phyloP scores from a whole-genome alignment of 495 filamentous ascomycete genomes.

The Evernia prunastri region DNA sequence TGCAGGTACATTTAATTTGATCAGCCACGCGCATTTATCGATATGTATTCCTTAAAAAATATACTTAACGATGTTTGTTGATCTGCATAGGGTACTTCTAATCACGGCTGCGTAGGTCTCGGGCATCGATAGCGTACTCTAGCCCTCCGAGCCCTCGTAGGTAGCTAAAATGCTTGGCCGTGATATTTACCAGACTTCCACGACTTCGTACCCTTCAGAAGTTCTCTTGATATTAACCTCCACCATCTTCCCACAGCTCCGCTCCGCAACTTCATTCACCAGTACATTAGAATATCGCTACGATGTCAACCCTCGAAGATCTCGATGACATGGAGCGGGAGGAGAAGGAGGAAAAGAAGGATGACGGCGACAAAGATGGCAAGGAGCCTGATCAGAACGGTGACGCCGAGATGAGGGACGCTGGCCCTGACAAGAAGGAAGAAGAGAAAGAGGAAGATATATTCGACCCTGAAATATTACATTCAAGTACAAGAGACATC shows the following conservation, averaged over 20 bases:
- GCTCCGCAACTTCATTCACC: neutral
- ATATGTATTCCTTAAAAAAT: no score
- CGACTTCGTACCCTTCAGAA: no score
- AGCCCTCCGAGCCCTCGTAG: no score
- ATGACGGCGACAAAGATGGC: conserved; percentile 43
- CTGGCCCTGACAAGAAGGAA: conserved; percentile 60
- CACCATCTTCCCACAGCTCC: neutral
- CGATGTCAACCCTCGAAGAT: conserved; percentile 83
- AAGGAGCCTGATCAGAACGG: conserved; percentile 56
- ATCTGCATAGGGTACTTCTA: no score
- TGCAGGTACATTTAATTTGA: no score
- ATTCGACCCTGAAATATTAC: conserved; percentile 84
- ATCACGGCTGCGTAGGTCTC: no score
- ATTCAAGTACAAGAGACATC: conserved; percentile 88
- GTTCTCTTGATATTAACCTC: neutral
- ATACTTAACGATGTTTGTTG: no score
- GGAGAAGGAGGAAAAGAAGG: conserved; percentile 66
- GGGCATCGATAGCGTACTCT: no score
- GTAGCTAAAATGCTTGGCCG: no score
- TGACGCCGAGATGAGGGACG: conserved; percentile 87
- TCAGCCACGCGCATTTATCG: no score
- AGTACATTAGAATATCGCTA: conserved; percentile 19
- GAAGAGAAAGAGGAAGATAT: conserved; percentile 67
- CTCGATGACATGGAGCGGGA: conserved; percentile 74
- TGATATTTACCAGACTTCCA: no score